Percentiles rank a stretch among this genome's conserved stretches.
phyloP scores from a whole-genome alignment of 208 protist species.

The Crithidia mellificae region DNA sequence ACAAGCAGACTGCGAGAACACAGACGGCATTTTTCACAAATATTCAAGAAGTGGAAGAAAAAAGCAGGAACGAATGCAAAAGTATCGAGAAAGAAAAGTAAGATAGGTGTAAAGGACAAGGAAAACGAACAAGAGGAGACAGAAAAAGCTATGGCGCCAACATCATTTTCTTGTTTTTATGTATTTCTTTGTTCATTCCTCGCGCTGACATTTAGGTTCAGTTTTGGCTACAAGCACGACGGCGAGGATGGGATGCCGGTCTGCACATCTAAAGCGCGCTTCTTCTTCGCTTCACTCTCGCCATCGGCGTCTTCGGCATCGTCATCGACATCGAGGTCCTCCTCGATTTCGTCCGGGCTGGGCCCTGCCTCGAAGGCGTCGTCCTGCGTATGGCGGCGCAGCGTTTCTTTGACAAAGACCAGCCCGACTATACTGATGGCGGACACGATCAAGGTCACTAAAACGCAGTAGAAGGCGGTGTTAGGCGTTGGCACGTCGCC shows the following conservation, averaged over 20 bases:
- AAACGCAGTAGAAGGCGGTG: conserved; percentile 31
- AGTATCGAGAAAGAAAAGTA: too few species aligned
- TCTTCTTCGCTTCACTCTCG: background rate
- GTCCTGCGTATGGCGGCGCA: conserved; percentile 21
- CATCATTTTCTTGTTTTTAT: too few species aligned
- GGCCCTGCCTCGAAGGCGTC: background rate
- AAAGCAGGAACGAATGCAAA: too few species aligned
- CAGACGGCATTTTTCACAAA: too few species aligned
- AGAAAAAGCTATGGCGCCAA: too few species aligned
- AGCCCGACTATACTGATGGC: conserved; percentile 20
- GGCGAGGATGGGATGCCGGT: conserved; percentile 2
- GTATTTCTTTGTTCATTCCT: too few species aligned
- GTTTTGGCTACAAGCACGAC: too few species aligned
- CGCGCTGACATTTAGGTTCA: too few species aligned
- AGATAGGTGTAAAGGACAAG: too few species aligned
- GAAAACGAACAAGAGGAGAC: too few species aligned
- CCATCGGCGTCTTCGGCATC: background rate
- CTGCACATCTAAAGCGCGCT: background rate
- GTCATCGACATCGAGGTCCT: background rate
- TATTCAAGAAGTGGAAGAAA: too few species aligned
- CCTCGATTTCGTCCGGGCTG: background rate
- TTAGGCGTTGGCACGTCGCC: conserved; percentile 33
- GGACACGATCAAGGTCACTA: conserved; percentile 31
- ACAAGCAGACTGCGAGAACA: too few species aligned
- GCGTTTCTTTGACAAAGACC: conserved; percentile 37